Evolutionary conservation across 2,329 filamentous ascomycete species (phyloP).

Genomic region (Penicillium sp.): DNA sequence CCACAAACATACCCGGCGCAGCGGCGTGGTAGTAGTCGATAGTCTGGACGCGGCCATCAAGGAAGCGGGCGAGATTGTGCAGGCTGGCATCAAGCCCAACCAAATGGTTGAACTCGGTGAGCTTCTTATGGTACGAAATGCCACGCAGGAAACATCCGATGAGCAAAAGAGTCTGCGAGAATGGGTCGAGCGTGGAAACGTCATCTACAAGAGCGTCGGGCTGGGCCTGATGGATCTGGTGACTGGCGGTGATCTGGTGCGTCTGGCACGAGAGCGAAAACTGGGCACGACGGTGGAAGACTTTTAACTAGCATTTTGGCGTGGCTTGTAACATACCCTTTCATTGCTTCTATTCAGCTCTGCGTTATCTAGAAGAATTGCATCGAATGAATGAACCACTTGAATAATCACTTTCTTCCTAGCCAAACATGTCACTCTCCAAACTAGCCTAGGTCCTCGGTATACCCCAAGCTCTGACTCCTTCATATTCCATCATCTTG

Average conservation of each 20-base stretch:
- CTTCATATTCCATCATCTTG: too few relatives aligned
- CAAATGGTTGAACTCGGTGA: conserved; percentile 89
- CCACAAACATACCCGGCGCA: conserved; percentile 57
- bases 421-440: too few relatives aligned
- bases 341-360: neutral
- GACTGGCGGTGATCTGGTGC: conserved; percentile 62
- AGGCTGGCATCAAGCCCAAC: conserved; percentile 71
- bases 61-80: conserved; percentile 85
- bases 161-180: conserved; percentile 54
- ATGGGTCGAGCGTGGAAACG: conserved; percentile 66
- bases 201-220: conserved; percentile 72
- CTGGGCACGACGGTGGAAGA: conserved; percentile 57
- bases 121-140: conserved; percentile 67
- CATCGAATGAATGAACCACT: neutral
- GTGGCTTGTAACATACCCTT: conserved; percentile 17
- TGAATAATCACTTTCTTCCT: too few relatives aligned
- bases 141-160: conserved; percentile 46
- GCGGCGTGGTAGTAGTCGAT: conserved; percentile 65
- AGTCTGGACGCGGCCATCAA: conserved; percentile 78
- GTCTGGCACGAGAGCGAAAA: conserved; percentile 58
- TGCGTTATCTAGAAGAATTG: neutral
- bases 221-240: conserved; percentile 71
- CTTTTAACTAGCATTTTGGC: conserved; percentile 35
- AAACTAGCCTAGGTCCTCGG: too few relatives aligned
- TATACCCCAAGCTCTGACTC: too few relatives aligned